Base-by-base conservation (phyloP, 345 rosid genomes). In the Lepidium sativum region DNA sequence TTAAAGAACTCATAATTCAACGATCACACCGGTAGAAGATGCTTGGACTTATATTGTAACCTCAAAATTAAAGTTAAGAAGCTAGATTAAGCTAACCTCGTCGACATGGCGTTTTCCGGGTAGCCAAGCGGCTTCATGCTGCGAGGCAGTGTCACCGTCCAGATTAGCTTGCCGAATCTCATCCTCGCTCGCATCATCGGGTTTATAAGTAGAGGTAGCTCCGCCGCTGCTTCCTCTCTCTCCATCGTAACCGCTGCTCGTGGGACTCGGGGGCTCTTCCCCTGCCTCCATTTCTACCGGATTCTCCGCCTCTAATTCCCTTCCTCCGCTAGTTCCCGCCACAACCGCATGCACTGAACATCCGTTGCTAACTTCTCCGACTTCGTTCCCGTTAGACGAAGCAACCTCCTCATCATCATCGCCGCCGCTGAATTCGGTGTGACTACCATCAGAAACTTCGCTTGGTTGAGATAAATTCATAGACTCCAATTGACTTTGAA, bases 231-330 rank as follows among this genome's bases (percentile, higher is more conserved):
- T 94, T 43, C 97, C 97, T 83, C 92, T 85, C 83, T 80, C 97
- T 20, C 91, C 97, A 3, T 89, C 99, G 57, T 90, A 94, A 8
- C 99, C 97, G 31, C 99, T 90, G 54, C 96, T 94, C 45, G 89
- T 85, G 16, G 99, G 92, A 68, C 95, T 90, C 32, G 79, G 67
- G 55, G 80, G 85, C 54, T 74, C 80, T 32, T 76, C 85, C 37
- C 69, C 77, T 14, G 76, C 89, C 60, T 80, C 91, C 74, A 77
- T 84, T 71, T 85, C 87, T 39, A 79, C 62, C 68, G 80, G 89
- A 70, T 78, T 77, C 56, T 78, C 83, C 71, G 47, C 61, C 73
- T 40, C 76, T 33, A 78, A 73, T 53, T 58, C 75, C 69, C 70
- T 65, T 51, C 54, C 68, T 42, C 67, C 65, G 8, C 61, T 60